phyloP scores from a whole-genome alignment of 2,329 filamentous ascomycete species.

The Penicillium sp. region DNA sequence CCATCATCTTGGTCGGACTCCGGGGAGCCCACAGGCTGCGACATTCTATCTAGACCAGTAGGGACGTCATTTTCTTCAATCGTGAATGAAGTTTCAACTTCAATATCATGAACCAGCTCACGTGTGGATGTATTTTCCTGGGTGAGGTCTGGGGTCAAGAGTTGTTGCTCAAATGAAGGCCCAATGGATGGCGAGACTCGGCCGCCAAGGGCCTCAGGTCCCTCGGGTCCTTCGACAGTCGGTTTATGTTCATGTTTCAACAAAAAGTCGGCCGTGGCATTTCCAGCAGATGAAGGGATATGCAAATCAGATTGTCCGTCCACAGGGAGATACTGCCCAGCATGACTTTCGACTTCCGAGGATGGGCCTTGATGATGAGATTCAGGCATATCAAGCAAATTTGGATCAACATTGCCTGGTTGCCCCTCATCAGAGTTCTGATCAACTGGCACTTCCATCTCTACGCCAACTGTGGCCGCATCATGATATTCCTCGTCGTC shows the following conservation, averaged over 20 bases:
- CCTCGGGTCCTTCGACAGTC: neutral
- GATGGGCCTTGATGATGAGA: neutral
- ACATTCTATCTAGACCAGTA: neutral
- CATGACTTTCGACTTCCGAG: neutral
- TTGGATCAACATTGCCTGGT: neutral
- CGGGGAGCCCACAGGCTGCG: neutral
- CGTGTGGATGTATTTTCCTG: slow-evolving; percentile 17
- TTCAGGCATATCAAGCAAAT: neutral
- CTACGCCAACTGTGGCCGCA: neutral
- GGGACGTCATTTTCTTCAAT: neutral
- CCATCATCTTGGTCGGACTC: neutral
- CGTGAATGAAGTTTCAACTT: neutral
- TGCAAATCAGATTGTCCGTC: neutral
- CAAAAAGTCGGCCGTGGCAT: neutral
- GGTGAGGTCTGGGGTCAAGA: slow-evolving; percentile 25
- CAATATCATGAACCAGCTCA: neutral
- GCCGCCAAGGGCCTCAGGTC: neutral
- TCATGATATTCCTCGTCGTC: neutral
- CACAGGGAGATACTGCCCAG: neutral
- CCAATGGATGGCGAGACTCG: neutral
- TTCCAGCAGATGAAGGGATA: neutral
- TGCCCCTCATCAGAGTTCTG: neutral
- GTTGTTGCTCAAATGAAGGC: slow-evolving; percentile 11
- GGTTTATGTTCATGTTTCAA: neutral
- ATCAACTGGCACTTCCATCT: neutral